Conservation (phyloP, 176 grass and related monocot species). For the Avena insularis region DNA sequence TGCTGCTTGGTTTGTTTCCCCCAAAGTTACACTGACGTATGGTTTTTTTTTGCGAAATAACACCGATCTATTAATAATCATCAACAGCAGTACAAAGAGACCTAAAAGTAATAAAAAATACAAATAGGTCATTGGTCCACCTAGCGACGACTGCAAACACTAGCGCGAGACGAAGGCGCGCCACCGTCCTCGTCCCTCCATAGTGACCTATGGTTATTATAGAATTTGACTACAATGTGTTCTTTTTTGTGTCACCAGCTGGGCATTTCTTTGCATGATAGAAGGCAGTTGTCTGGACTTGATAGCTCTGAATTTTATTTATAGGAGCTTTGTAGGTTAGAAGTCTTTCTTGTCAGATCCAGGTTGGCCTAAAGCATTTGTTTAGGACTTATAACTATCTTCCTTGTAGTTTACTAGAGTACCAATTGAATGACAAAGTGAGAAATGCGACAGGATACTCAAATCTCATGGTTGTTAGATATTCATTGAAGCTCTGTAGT, state of each 20-base stretch:
- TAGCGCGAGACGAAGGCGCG: too few species aligned
- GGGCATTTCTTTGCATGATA: slow-evolving; percentile 72
- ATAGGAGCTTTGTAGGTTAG: slow-evolving; percentile 52
- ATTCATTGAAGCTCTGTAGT: slow-evolving; percentile 71
- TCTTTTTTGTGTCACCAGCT: slow-evolving; percentile 58
- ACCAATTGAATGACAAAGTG: slow-evolving; percentile 68
- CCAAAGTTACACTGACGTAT: too few species aligned
- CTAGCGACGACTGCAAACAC: too few species aligned
- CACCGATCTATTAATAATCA: too few species aligned
- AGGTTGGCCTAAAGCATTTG: background rate
- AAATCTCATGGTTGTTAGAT: slow-evolving; percentile 58
- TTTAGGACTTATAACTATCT: slow-evolving; percentile 10
- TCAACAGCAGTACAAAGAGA: too few species aligned
- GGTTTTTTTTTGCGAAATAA: too few species aligned
- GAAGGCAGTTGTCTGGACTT: slow-evolving; percentile 65
- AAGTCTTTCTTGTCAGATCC: slow-evolving; percentile 23
- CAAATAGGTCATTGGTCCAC: too few species aligned
- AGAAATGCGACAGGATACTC: slow-evolving; percentile 62
- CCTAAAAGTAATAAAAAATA: too few species aligned
- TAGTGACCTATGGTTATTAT: too few species aligned
- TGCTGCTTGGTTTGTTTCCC: too few species aligned
- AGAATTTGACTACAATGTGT: too few species aligned
- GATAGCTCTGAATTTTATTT: slow-evolving; percentile 45
- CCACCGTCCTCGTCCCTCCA: too few species aligned
- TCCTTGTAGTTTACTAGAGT: slow-evolving; percentile 52